phyloP scores from a whole-genome alignment of 768 basidiomycete species.

The Pleurotus citrinopileatus region DNA sequence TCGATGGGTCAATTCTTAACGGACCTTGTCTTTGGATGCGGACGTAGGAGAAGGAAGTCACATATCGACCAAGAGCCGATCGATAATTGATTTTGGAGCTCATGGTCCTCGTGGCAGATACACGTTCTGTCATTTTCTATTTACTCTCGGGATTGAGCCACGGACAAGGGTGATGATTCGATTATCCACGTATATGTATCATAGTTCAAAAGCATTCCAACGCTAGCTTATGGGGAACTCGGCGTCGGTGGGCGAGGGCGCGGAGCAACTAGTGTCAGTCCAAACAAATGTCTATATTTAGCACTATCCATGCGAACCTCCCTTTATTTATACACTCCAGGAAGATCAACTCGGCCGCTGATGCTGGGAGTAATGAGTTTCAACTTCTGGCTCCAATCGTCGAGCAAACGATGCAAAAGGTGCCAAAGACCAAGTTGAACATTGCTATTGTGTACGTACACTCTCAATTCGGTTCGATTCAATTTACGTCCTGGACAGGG shows the following conservation, averaged over 20 bases:
- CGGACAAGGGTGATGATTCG: constrained; percentile 19
- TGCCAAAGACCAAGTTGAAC: not conserved
- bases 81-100: constrained; percentile 3
- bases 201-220: not conserved
- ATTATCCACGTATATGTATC: not conserved
- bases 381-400: not conserved
- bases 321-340: too few species aligned
- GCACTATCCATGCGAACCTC: not conserved
- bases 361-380: too few species aligned
- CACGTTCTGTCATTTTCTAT: not conserved
- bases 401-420: not conserved
- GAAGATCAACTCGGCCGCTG: too few species aligned
- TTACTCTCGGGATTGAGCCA: constrained; percentile 13
- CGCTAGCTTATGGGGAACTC: too few species aligned
- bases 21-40: not conserved
- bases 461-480: not conserved
- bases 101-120: not conserved
- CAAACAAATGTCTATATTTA: constrained; percentile 4
- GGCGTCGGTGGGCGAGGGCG: too few species aligned
- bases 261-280: too few species aligned
- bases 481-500: constrained; percentile 16
- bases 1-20: constrained; percentile 41
- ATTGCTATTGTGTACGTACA: constrained; percentile 16
- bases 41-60: not conserved
- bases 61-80: too few species aligned